Evolutionary conservation across 2,329 filamentous ascomycete genomes (phyloP).

Genomic region (Didymellaceae sp.): DNA sequence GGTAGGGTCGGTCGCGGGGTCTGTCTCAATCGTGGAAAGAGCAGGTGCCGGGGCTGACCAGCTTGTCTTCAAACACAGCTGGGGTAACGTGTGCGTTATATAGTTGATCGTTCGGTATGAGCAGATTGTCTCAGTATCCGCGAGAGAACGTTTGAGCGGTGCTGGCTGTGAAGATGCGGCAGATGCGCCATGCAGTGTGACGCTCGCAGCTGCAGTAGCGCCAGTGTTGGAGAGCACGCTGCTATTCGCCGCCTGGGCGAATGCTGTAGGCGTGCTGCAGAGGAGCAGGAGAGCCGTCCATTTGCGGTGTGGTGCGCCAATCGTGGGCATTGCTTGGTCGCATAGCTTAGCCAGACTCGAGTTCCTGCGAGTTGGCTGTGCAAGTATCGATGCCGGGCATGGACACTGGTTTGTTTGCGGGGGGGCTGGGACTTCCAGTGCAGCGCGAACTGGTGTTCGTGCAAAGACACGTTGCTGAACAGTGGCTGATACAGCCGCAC

Average conservation of each 20-base stretch:
- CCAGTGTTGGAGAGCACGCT: conserved; percentile 28
- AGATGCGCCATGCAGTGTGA: conserved; percentile 25
- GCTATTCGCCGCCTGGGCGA: conserved; percentile 43
- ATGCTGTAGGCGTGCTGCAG: conserved; percentile 39
- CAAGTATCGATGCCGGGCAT: conserved; percentile 14
- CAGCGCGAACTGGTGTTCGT: conserved; percentile 29
- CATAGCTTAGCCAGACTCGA: conserved; percentile 44
- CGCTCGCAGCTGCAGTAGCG: conserved; percentile 36
- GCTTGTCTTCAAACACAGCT: conserved; percentile 74
- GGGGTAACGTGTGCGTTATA: conserved; percentile 77
- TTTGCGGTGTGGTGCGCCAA: conserved; percentile 48
- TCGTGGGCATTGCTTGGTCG: conserved; percentile 48
- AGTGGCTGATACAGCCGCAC: conserved; percentile 10
- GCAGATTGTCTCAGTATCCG: conserved; percentile 51
- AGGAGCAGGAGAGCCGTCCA: conserved; percentile 44
- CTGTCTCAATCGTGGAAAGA: conserved; percentile 20
- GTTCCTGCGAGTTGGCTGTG: conserved; percentile 28
- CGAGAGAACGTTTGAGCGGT: conserved; percentile 24
- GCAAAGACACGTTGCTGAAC: conserved; percentile 21
- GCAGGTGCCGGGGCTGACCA: conserved; percentile 51
- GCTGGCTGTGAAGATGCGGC: conserved; percentile 19
- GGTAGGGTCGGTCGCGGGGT: conserved; percentile 17
- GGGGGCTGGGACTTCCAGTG: conserved; percentile 15
- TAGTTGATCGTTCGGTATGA: conserved; percentile 74
- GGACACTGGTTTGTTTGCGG: conserved; percentile 6